Base-by-base conservation (phyloP, 352 stramenopile genomes). In the Thalassiosira ordinaria region DNA sequence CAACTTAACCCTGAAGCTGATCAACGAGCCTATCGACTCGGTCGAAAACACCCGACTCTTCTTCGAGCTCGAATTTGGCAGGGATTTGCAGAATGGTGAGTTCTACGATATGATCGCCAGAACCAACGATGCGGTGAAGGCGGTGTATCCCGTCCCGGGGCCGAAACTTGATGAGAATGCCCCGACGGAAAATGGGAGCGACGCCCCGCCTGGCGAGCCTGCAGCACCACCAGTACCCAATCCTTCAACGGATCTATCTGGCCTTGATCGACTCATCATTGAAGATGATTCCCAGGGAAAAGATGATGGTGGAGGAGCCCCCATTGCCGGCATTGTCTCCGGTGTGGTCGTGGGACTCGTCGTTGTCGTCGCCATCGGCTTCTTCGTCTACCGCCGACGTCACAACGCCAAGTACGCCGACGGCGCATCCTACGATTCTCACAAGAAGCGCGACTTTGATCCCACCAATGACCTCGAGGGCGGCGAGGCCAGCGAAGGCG, bases 331-430 rank as follows among this genome's bases (percentile, higher is more conserved):
- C 27, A 78, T 78, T 27, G 60, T 52, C 31, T 31, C 39, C 18
- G 67, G 53, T n/a, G 27, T 69, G 16, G 41, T 35, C 57, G 47
- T 46, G 16, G 55, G 67, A 22, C n/a, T 65, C 11, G 18, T 76
- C 3, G 11, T 68, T 13, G 37, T 61, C 41, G 53, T 18, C 2
- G 20, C 61, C 24, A n/a, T 49, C 22, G 41, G 24, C 5, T 62
- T 67, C 55, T 55, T 60, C 57, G 41, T 61, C n/a, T 46, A 57
- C 9, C 55, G 67, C 49, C 67, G 66, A 56, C 52, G 31, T 0
- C 51, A 53, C 27, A 5, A 7, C 14, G 37, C 14, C 16, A 35
- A 29, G 16, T 33, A 29, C 18, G 26, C 7, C 13, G 24, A 61
- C 4, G 18, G 22, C 26, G 22, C 31, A 31, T 61, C 52, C 14